Evolutionary conservation across 2,329 filamentous ascomycete genomes (phyloP), one percentile per base, ranked within the genome.

Genomic region (Thyridium curvatum): DNA sequence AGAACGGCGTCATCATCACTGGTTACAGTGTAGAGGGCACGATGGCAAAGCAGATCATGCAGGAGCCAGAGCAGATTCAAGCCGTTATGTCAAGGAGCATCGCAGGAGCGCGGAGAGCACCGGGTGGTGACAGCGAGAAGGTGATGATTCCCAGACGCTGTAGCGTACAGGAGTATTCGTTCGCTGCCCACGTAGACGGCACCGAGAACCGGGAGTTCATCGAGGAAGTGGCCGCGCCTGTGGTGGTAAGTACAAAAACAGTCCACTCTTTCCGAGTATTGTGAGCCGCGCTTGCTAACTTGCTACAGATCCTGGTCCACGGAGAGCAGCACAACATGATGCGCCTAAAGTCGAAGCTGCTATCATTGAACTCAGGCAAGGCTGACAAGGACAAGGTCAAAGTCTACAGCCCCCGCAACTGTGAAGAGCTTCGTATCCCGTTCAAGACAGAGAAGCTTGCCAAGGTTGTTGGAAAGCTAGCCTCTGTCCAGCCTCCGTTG

Each of bases 251-350:
- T 82, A 18, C 7, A 12, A 12, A 8, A 30, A 3, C 41, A 38
- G 30, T n/a, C 13, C 13, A 12, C 15, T 15, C 17, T 12, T 14
- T 9, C 12, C n/a, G n/a, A n/a, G n/a, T n/a, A n/a, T n/a, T 16
- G 14, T 13, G 21, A 37, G 4, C 4, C 30, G 16, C 32, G 9
- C 10, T 12, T 34, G 12, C 45, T 51, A 38, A 52, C 38, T 3
- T 35, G 36, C 7, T 17, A 1, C 43, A 91, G 86, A 96, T 98
- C 43, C 77, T 98, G 26, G 93, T 98, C 3, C 93, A 98, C 51
- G 93, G 93, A 40, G 93, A 98, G 58, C 89, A 93, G 53, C 88
- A 95, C 58, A 95, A 97, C 57, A 97, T 97, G 89, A 95, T 93
- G 75, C 82, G 93, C 39, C 70, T 98, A 18, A 95, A 95, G 60